phyloP scores from a whole-genome alignment of 805 yeast species.

The Candida silvatica region DNA sequence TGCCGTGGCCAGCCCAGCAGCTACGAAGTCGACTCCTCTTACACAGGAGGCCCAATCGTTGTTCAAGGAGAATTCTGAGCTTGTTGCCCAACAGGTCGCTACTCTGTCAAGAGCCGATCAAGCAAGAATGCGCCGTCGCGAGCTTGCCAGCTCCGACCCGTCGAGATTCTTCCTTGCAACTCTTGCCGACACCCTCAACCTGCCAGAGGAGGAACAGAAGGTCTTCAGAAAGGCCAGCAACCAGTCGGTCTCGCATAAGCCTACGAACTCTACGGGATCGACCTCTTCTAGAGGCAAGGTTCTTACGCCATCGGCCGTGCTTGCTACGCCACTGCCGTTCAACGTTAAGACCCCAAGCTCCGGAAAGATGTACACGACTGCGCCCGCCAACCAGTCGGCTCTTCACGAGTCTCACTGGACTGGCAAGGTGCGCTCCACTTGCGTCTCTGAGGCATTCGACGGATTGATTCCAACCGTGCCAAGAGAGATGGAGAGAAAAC shows the following conservation, averaged over 20 bases:
- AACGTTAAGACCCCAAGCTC: conserved; percentile 24
- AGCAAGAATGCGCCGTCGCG: conserved; percentile 36
- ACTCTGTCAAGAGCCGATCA: conserved; percentile 25
- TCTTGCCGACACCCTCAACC: conserved; percentile 39
- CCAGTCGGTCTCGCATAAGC: not conserved
- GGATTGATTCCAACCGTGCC: conserved; percentile 28
- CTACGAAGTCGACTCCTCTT: conserved; percentile 7
- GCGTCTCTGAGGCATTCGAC: conserved; percentile 36
- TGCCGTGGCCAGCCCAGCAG: conserved; percentile 3
- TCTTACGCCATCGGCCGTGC: conserved; percentile 30
- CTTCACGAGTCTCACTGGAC: conserved; percentile 14
- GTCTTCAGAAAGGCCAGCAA: conserved; percentile 14
- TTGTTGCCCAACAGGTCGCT: conserved; percentile 21
- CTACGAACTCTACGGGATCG: not conserved
- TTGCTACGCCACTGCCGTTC: conserved; percentile 29
- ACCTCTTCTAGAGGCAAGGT: conserved; percentile 5
- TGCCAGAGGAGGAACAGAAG: conserved; percentile 30
- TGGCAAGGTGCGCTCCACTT: conserved; percentile 36
- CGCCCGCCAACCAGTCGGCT: conserved; percentile 1
- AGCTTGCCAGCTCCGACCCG: conserved; percentile 36
- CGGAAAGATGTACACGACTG: not conserved
- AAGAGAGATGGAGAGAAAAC: conserved; percentile 8
- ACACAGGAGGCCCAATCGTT: conserved; percentile 22
- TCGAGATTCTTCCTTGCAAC: conserved; percentile 41
- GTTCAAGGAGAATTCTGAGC: conserved; percentile 22